Percentiles rank a stretch among this genome's conserved stretches.
phyloP scores from a whole-genome alignment of 148 eudicot species.

The Talinum fruticosum region DNA sequence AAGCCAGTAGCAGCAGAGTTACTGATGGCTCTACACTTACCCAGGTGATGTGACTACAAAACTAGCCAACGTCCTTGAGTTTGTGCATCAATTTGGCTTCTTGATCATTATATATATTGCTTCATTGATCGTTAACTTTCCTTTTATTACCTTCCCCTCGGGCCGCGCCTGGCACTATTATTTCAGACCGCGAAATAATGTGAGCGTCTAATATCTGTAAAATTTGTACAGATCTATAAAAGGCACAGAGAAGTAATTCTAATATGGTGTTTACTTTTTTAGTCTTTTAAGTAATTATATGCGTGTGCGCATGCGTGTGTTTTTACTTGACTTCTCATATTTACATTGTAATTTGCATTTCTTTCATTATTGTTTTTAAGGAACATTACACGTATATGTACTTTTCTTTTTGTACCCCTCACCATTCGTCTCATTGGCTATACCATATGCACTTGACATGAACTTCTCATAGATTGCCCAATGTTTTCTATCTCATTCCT shows the following conservation, averaged over 20 bases:
- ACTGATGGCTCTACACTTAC: slow-evolving; percentile 40
- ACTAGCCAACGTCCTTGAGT: neutral
- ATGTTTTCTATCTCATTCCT: neutral
- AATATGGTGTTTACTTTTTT: too few species aligned
- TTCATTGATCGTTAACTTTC: neutral
- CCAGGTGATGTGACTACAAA: slow-evolving; percentile 48
- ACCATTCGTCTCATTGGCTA: neutral
- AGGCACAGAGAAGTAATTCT: too few species aligned
- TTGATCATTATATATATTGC: neutral
- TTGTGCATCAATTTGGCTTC: neutral
- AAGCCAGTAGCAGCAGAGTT: slow-evolving; percentile 48
- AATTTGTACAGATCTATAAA: too few species aligned
- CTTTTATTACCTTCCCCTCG: neutral
- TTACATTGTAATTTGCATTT: too few species aligned
- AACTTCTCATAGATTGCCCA: neutral
- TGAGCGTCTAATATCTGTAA: neutral
- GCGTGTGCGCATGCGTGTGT: too few species aligned
- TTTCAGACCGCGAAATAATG: too few species aligned
- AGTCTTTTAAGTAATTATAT: too few species aligned
- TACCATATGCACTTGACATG: neutral
- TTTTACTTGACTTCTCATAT: too few species aligned
- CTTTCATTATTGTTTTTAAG: neutral
- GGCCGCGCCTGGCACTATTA: neutral
- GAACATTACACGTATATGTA: neutral
- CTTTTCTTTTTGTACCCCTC: neutral